Conservation (phyloP, 2,329 filamentous ascomycete species). For the Nemania serpens region DNA sequence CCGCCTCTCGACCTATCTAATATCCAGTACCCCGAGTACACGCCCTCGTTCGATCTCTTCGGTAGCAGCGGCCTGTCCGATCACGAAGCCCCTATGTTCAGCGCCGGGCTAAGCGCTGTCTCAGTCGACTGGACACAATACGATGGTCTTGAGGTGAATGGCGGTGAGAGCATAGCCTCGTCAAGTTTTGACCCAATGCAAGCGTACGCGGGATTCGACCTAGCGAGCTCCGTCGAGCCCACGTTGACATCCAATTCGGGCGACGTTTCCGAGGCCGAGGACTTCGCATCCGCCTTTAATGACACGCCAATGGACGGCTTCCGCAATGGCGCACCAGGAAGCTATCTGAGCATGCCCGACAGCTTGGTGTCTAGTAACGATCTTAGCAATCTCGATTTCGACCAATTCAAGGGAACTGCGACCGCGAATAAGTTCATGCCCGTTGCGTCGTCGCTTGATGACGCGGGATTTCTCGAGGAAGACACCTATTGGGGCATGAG, state of each 20-base stretch:
- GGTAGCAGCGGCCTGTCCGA: slow-evolving; percentile 49
- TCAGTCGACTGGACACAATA: slow-evolving; percentile 60
- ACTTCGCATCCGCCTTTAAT: slow-evolving; percentile 52
- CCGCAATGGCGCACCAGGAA: slow-evolving; percentile 54
- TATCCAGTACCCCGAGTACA: slow-evolving; percentile 57
- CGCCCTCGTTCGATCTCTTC: slow-evolving; percentile 59
- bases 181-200: slow-evolving; percentile 43
- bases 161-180: slow-evolving; percentile 37
- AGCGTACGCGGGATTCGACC: slow-evolving; percentile 54
- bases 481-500: slow-evolving; percentile 47
- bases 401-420: slow-evolving; percentile 59
- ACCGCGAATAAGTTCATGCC: slow-evolving; percentile 52
- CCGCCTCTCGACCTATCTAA: slow-evolving; percentile 64
- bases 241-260: slow-evolving; percentile 65
- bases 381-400: slow-evolving; percentile 57
- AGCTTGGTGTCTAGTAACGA: slow-evolving; percentile 51
- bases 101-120: slow-evolving; percentile 62
- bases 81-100: slow-evolving; percentile 63
- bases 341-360: slow-evolving; percentile 53
- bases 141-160: slow-evolving; percentile 53
- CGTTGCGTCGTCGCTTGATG: slow-evolving; percentile 46
- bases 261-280: slow-evolving; percentile 70
- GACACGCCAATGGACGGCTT: slow-evolving; percentile 54
- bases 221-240: slow-evolving; percentile 53
- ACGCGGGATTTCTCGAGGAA: slow-evolving; percentile 52